Percentiles rank a stretch among this genome's conserved stretches.
These are phyloP conservation scores for Deuterostichococcus epilithicus DNA, from an alignment of 139 green algal species.

Conservation along the genomic window DNA sequence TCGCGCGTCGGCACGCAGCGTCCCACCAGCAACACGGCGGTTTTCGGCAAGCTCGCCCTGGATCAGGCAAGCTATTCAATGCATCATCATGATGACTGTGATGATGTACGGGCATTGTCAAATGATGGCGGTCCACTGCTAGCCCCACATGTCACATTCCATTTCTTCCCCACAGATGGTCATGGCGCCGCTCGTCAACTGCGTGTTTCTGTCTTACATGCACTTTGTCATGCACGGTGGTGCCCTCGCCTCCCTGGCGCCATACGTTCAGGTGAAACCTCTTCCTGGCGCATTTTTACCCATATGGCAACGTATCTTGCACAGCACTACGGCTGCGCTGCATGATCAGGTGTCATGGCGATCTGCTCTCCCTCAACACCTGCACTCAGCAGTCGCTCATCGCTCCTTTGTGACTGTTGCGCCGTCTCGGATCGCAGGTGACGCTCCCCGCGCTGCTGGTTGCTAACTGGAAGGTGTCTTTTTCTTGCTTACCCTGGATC, in stretches of 20 bases:
- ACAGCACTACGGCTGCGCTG: too few species aligned
- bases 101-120: too few species aligned
- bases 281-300: too few species aligned
- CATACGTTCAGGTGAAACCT: too few species aligned
- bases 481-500: too few species aligned
- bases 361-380: not conserved
- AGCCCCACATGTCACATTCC: too few species aligned
- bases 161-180: not conserved
- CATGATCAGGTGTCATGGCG: too few species aligned
- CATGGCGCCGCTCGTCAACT: not conserved
- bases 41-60: not conserved
- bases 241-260: not conserved
- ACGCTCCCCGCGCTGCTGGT: not conserved
- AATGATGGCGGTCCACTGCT: not conserved
- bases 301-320: too few species aligned
- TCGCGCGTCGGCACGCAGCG: not conserved
- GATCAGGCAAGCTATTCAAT: not conserved
- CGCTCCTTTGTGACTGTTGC: too few species aligned
- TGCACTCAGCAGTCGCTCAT: too few species aligned
- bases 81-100: too few species aligned
- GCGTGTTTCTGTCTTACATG: not conserved
- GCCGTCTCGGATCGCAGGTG: too few species aligned
- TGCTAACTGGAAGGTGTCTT: not conserved
- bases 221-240: not conserved
- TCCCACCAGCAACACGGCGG: not conserved